These are phyloP conservation scores for Colletotrichum kahawae DNA, from an alignment of 2,329 filamentous ascomycete species.

Conservation along the genomic window DNA sequence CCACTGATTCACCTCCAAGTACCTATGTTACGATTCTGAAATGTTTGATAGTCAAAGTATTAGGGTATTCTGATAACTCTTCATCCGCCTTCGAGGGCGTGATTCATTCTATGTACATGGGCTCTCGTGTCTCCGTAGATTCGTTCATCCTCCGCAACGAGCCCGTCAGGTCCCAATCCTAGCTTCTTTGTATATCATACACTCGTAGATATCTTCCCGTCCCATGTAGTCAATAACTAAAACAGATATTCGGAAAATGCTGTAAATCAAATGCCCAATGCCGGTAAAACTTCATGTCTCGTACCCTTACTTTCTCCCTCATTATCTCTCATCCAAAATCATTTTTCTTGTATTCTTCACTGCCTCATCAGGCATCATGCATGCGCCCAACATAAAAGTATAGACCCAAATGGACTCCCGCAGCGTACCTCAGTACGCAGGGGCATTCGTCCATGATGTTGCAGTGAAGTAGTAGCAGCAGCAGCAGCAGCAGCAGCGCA, in stretches of 20 bases:
- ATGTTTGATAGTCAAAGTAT: neutral
- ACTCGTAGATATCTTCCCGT: conserved; percentile 8
- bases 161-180: neutral
- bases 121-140: neutral
- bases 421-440: neutral
- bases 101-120: neutral
- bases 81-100: neutral
- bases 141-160: neutral
- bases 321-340: conserved; percentile 3
- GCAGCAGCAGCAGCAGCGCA: neutral
- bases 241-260: neutral
- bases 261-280: neutral
- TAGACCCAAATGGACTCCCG: neutral
- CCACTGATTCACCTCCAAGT: neutral
- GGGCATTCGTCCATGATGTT: fast-evolving
- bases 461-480: neutral
- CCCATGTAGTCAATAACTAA: neutral
- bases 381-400: neutral
- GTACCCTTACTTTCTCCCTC: neutral
- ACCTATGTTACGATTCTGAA: neutral
- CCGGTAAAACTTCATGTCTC: conserved; percentile 10
- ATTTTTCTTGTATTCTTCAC: neutral
- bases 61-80: neutral
- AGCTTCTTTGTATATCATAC: conserved; percentile 1
- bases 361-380: neutral